Evolutionary conservation across 495 filamentous ascomycete species (phyloP), one percentile per base, ranked within the genome.

Genomic region (Neurospora sp.): DNA sequence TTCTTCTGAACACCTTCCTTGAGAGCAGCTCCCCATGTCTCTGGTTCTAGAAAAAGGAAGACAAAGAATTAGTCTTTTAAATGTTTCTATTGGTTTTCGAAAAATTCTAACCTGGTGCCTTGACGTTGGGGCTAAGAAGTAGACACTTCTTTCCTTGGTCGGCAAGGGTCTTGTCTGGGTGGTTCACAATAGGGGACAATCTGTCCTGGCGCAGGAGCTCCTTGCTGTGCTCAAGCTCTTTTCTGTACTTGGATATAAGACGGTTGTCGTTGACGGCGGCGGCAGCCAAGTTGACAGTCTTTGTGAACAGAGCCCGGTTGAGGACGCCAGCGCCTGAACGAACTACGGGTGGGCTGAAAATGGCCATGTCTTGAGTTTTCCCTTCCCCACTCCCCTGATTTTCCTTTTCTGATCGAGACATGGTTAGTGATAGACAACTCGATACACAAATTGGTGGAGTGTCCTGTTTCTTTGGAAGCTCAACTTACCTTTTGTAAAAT

Each of bases 251-350:
- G 3, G 90, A 84, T 69, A 98, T 95, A 75, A 92, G 86, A 45
- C 87, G 89, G 40, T 82, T 83, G 74, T 97, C 90, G 73, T 87
- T 86, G 22, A 99, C 81, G 44, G 89, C 86, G 10, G 94, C 96
- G n/a, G 94, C 94, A 17, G 93, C 86, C 31, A 94, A 80, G 17
- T 90, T 88, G 45, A 97, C 77, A 1, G 84, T 90, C 77, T 90
- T 94, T 40, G 86, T 82, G 82, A 98, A 98, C 76, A 94, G 90
- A 17, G 91, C 85, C 39, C 93, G 89, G 82, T 99, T 95, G 37
- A 99, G 89, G 20, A 91, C 89, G 48, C 77, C 81, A n/a, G 82
- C 77, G 65, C 83, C 84, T 17, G 81, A 78, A 76, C 93, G 93
- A 78, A 94, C 90, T 44, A 94, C 82, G 35, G 95, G 96, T 10